phyloP scores from a whole-genome alignment of 495 filamentous ascomycete species.

The Penicillium egyptiacum region DNA sequence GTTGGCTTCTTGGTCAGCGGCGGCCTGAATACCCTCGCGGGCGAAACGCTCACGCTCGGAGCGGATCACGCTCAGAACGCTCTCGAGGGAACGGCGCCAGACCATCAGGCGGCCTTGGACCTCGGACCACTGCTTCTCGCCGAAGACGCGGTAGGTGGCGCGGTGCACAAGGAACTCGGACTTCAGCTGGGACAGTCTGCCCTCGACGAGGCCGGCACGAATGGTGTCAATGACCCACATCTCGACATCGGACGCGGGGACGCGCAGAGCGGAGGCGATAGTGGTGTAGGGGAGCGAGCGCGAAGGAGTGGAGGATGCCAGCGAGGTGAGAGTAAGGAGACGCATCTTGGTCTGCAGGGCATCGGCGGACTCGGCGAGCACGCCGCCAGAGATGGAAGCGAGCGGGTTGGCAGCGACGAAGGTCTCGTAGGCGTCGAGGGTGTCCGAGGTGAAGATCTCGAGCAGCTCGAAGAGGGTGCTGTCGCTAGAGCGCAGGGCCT shows the following conservation, averaged over 20 bases:
- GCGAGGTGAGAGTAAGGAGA: slow-evolving; percentile 84
- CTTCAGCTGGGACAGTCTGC: slow-evolving; percentile 86
- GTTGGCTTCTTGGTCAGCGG: slow-evolving; percentile 33
- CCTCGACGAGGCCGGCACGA: slow-evolving; percentile 89
- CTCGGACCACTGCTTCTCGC: slow-evolving; percentile 97
- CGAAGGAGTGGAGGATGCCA: slow-evolving; percentile 77
- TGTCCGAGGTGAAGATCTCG: slow-evolving; percentile 90
- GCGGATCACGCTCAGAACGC: slow-evolving; percentile 72
- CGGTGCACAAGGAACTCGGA: slow-evolving; percentile 92
- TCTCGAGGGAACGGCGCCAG: slow-evolving; percentile 76
- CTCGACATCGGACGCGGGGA: slow-evolving; percentile 81
- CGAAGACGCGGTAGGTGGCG: slow-evolving; percentile 92
- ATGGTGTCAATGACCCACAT: slow-evolving; percentile 99
- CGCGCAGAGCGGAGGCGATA: slow-evolving; percentile 79
- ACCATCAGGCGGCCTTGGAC: slow-evolving; percentile 84
- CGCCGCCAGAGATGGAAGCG: slow-evolving; percentile 44
- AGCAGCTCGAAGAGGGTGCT: slow-evolving; percentile 83
- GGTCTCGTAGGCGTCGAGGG: slow-evolving; percentile 90
- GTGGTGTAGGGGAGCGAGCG: slow-evolving; percentile 81
- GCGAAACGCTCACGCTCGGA: slow-evolving; percentile 69
- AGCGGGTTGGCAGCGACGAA: slow-evolving; percentile 60
- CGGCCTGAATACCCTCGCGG: slow-evolving; percentile 45
- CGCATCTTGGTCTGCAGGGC: slow-evolving; percentile 93
- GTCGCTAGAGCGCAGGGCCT: slow-evolving; percentile 80
- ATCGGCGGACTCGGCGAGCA: slow-evolving; percentile 61